Evolutionary conservation across 495 filamentous ascomycete species (phyloP), one percentile per base, ranked within the genome.

Genomic region (Aspergillus incahuasiensis): DNA sequence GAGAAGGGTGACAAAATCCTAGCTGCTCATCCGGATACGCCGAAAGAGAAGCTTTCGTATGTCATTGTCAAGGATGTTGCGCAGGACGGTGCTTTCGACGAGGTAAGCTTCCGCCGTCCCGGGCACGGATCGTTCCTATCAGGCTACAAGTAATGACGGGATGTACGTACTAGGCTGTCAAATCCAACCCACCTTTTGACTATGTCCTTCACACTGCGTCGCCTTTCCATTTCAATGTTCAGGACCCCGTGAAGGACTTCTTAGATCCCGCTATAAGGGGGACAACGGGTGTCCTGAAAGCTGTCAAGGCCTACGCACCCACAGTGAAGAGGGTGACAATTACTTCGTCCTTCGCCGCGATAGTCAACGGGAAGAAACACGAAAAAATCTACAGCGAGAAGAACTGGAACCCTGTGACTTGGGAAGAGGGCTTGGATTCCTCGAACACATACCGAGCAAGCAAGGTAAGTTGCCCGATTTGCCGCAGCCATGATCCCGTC

Each of bases 161-260:
- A 6, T 4, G 13, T 19, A 30, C 24, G 32, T 46, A 15, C 30
- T 28, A 77, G 74, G 74, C 88, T 15, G 82, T 91, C 54, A 82
- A 83, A 68, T 83, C 79, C 15, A 71, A 82, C 46, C 87, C 88
- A 1, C 87, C 85, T 3, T 85, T 96, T 56, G 91, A 92, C 56
- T 86, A 83, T 57, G 90, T 97, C 21, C 75, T 96, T 45, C 92
- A 97, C 70, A 95, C 90, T 0, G 91, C 92, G 2, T 87, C 83
- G 12, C 91, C 92, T 4, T 95, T 95, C 74, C 88, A 92, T 66
- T 88, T 81, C 74, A 82, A 82, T 15, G 76, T 79, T 43, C 75
- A 75, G 19, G 88, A 96, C 65, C 79, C 87, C 7, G 76, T 90
- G 58, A 94, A 83, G 57, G 88, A 96, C 42, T 80, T 97, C 40